A percentile compares a stretch with the other conserved stretches of the same genome.
Conservation (phyloP, 2,329 filamentous ascomycete genomes). For the Diplodia seriata region DNA sequence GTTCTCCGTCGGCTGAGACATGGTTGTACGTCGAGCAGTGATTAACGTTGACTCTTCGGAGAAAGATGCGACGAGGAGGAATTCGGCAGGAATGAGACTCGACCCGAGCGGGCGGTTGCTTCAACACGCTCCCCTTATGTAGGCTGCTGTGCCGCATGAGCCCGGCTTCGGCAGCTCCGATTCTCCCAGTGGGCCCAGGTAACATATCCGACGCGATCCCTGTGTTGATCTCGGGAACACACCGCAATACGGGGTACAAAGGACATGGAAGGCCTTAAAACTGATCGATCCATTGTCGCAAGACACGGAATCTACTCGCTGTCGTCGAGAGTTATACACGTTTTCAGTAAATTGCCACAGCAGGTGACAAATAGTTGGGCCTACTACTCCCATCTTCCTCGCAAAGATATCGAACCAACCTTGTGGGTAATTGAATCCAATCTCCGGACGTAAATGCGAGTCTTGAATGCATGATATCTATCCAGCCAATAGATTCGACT, state of each 20-base stretch:
- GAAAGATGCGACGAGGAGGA: neutral
- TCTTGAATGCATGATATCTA: no score
- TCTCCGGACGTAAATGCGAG: no score
- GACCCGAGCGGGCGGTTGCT: neutral
- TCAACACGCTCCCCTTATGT: no score
- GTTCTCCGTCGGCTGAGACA: neutral
- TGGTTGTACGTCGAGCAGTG: neutral
- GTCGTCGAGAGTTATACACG: neutral
- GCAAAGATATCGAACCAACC: no score
- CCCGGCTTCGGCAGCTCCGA: neutral
- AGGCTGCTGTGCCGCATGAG: slow-evolving; percentile 4
- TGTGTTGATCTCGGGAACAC: neutral
- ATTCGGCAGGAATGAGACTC: neutral
- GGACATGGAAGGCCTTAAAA: slow-evolving; percentile 44
- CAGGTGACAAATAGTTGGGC: no score
- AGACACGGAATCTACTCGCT: neutral
- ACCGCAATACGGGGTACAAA: neutral
- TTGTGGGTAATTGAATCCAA: no score
- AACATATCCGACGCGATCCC: neutral
- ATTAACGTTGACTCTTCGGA: neutral
- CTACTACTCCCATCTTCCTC: no score
- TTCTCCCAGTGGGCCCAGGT: neutral
- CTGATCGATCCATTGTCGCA: slow-evolving; percentile 45
- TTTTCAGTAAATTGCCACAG: neutral
- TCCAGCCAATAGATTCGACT: no score